phyloP scores from a whole-genome alignment of 1,139 yeast genomes.

The Hansenula lynferdii region DNA sequence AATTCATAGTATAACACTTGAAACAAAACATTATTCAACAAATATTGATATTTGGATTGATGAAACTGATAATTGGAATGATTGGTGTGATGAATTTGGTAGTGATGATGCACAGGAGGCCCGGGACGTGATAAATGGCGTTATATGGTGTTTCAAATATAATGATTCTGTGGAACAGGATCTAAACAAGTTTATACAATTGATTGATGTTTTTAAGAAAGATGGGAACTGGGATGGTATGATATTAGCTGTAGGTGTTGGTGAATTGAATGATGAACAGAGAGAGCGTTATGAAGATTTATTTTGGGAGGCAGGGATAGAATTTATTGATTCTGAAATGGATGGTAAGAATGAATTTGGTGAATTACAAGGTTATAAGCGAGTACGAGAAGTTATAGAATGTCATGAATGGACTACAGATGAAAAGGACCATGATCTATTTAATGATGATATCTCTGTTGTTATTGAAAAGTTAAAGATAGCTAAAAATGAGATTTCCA shows the following conservation, averaged over 20 bases:
- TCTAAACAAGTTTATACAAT: not conserved
- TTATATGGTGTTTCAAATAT: conserved; percentile 15
- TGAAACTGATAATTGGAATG: conserved; percentile 15
- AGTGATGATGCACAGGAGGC: conserved; percentile 22
- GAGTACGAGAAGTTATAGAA: conserved; percentile 9
- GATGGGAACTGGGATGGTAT: conserved; percentile 8
- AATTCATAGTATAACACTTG: conserved; percentile 6
- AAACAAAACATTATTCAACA: conserved; percentile 25
- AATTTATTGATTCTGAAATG: conserved; percentile 2
- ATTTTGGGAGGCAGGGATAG: conserved; percentile 3
- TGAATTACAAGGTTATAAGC: conserved; percentile 4
- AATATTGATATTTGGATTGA: conserved; percentile 28
- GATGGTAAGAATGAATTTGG: conserved; percentile 5
- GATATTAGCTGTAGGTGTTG: conserved; percentile 10
- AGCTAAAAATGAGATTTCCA: conserved; percentile 18
- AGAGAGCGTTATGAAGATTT: conserved; percentile 2
- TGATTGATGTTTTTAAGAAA: conserved; percentile 1
- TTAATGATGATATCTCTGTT: conserved; percentile 1
- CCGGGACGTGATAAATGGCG: conserved; percentile 25
- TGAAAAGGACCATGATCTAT: conserved; percentile 5
- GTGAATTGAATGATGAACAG: conserved; percentile 7
- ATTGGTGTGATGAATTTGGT: conserved; percentile 24
- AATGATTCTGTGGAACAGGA: not conserved
- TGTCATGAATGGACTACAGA: conserved; percentile 7
- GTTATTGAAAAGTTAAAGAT: conserved; percentile 15